Base-by-base conservation (phyloP, 805 yeast species). In the Saccharomycopsis sp. region DNA sequence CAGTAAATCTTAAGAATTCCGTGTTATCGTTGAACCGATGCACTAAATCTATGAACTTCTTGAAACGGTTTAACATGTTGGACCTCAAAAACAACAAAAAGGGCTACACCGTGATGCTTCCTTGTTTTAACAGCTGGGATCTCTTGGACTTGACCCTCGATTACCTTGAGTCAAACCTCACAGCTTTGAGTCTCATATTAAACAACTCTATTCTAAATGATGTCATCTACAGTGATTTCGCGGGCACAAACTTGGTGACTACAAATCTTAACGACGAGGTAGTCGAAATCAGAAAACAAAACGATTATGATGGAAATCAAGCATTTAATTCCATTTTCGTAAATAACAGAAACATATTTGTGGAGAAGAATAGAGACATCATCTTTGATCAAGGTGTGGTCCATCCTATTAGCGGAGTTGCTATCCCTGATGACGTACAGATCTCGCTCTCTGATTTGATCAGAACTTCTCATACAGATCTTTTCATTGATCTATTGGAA, bases 321-420 rank as follows among this genome's bases (percentile, higher is more conserved):
- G 29, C 63, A 3, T 52, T 67, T 3, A 63, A 63, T 34, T 59
- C 70, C 38, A 64, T 67, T 12, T 64, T 63, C 8, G 49, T 70
- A 5, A 49, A 61, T 3, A 52, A 73, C 2, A 41, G 53, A 20
- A 49, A 55, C 3, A 49, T 55, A 1, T 5, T 49, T 41, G 23
- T 70, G 47, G 63, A 44, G 61, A 63, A 76, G 56, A 77, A 80
- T 59, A 71, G 81, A 1, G 97, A 92, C 67, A 78, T 89, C 3
- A 67, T 92, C 14, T 92, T 88, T 68, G 83, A 81, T 62, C 86
- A 87, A 68, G 98, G 98, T 1, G 96, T 92, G 0, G 81, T 87
- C 1, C 97, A 89, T 68, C 83, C 92, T 1, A 73, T 87, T 12
- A 73, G 78, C 42, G 69, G 77, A 3, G 74, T 88, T 1, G 63